Evolutionary conservation across 1,139 yeast species (phyloP), one percentile per base, ranked within the genome.

Genomic region (Yamadazyma mexicana): DNA sequence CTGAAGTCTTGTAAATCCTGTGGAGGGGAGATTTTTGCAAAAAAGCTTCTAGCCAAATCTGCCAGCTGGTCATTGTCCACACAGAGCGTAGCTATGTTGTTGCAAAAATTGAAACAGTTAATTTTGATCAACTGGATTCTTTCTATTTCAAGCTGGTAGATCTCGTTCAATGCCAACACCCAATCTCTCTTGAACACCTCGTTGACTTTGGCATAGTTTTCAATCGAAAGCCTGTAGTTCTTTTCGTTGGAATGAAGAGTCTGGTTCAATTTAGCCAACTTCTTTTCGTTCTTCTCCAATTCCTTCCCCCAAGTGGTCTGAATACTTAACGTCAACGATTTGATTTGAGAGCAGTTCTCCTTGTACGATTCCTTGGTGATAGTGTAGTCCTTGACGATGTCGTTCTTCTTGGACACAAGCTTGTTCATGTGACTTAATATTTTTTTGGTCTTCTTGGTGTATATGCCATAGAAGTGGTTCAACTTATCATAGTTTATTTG

Each of bases 71-170:
- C 96, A 50, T 83, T 85, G 37, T 80, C 80, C 20, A 88, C 92
- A 56, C 95, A 87, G 5, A 83, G 73, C 0, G 88, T 75, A 4
- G 95, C 87, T 10, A 85, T 71, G 38, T 82, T 73, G 58, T 88
- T 88, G 39, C 95, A 83, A 58, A 75, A 91, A 33, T 83, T 85
- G 83, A 96, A 94, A 47, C 94, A 62, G 53, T 84, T 87, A 14
- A 85, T 71, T 53, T 89, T 87, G 42, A 87, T 58, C 44, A 83
- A 76, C 51, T 85, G 85, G 40, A 89, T 79, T 47, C 96, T 75
- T 52, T 87, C 89, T 37, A 79, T 78, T 56, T 92, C 98, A 47
- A 87, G 64, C 44, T 73, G 79, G 61, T 91, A 95, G 45, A 87
- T 72, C 49, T 80, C 81, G 46, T 75, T 79, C 33, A 91, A 76